Conservation (phyloP, 2,329 filamentous ascomycete genomes). For the Geosmithia putterillii region DNA sequence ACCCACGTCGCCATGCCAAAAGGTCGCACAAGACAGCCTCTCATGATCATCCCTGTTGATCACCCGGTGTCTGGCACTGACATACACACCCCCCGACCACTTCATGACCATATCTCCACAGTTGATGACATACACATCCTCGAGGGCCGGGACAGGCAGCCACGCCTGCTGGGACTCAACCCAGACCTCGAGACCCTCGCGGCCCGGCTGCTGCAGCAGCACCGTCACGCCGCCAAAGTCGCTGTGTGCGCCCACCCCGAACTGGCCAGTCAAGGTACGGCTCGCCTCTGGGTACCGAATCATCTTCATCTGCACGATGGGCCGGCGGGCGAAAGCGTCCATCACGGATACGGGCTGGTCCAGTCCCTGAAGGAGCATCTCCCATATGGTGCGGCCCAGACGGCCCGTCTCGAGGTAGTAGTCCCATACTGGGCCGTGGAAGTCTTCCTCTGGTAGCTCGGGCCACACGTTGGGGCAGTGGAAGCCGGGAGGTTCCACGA, state of each 20-base stretch:
- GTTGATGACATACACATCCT: constrained; percentile 22
- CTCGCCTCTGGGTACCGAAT: constrained; percentile 13
- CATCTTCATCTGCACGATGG: constrained; percentile 9
- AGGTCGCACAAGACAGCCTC: constrained; percentile 7
- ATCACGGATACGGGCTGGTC: constrained; percentile 6
- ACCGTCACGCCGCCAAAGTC: constrained; percentile 17
- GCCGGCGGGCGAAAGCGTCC: constrained; percentile 8
- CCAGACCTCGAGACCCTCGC: constrained; percentile 15
- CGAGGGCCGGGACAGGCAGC: constrained; percentile 15
- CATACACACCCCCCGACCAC: constrained; percentile 15
- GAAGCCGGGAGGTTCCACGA: constrained; percentile 9
- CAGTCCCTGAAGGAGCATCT: constrained; percentile 12
- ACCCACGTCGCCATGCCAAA: constrained; percentile 13
- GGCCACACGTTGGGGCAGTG: constrained; percentile 19
- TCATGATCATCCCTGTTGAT: constrained; percentile 12
- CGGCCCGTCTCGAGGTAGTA: constrained; percentile 11
- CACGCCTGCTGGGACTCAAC: constrained; percentile 11
- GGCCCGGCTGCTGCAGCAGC: constrained; percentile 15
- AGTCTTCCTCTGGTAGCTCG: constrained; percentile 12
- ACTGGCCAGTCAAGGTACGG: constrained; percentile 5
- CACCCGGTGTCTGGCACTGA: constrained; percentile 15
- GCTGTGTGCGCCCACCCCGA: constrained; percentile 15
- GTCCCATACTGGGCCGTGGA: constrained; percentile 11
- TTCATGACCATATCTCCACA: constrained; percentile 22
- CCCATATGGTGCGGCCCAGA: constrained; percentile 12